phyloP scores from a whole-genome alignment of 192 early-diverging fungal species.

The Rhizophagus sp. region DNA sequence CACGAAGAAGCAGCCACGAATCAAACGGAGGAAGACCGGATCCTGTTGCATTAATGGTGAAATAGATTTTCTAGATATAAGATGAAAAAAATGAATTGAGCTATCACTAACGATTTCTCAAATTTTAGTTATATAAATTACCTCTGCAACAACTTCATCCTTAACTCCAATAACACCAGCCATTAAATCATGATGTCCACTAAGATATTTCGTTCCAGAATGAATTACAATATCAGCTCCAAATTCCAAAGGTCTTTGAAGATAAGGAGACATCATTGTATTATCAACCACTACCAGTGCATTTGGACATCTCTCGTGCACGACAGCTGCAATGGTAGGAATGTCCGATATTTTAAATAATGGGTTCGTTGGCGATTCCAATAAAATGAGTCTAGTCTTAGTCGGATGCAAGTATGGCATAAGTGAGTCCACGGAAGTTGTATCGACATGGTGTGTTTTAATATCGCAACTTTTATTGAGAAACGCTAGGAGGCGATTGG shows the following conservation, averaged over 20 bases:
- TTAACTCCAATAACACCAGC: constrained; percentile 91
- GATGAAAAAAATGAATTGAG: neutral
- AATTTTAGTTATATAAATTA: constrained; percentile 28
- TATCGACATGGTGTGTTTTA: constrained; percentile 90
- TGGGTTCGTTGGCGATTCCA: constrained; percentile 98
- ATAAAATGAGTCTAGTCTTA: constrained; percentile 82
- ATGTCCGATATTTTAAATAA: constrained; percentile 94
- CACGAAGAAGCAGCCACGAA: constrained; percentile 88
- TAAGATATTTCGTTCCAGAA: constrained; percentile 96
- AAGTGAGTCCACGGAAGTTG: constrained; percentile 68
- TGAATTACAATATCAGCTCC: constrained; percentile 95
- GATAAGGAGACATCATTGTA: constrained; percentile 98
- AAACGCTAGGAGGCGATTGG: constrained; percentile 91
- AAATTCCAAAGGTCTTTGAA: constrained; percentile 84
- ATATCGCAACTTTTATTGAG: constrained; percentile 75
- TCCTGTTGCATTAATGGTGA: constrained; percentile 94
- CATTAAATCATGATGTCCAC: constrained; percentile 98
- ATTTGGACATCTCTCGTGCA: constrained; percentile 72
- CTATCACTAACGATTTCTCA: too few species aligned
- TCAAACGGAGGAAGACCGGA: constrained; percentile 90
- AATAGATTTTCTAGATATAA: constrained; percentile 69
- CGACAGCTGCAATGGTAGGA: constrained; percentile 67
- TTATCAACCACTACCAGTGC: constrained; percentile 95
- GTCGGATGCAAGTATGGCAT: constrained; percentile 63
- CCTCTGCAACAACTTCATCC: constrained; percentile 70